Base-by-base conservation (phyloP, 2,329 filamentous ascomycete species). In the Ascosphaera aggregata region DNA sequence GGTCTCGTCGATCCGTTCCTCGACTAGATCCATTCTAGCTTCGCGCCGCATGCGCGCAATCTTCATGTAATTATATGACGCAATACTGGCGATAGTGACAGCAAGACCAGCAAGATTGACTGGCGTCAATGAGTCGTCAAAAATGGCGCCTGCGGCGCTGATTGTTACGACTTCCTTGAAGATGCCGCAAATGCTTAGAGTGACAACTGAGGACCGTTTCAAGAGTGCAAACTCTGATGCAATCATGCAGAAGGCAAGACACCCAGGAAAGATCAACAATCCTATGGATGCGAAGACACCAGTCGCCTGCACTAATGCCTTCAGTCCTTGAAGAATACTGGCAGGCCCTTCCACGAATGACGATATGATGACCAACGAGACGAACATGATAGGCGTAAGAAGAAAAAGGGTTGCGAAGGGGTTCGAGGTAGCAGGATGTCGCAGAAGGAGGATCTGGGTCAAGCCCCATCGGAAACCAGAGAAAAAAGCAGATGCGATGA, bases 141-240 rank as follows among this genome's bases (percentile, higher is more conserved):
- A 98, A 3, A 93, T 73, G 19, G 91, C 56, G 7, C 82, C 79
- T 0, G 86, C 86, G 1, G 82, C 84, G 32, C 73, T 76, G 50
- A 98, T 95, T 11, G 89, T 98, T 40, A 98, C 76, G 32, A 95
- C 89, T 61, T 98, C 89, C 56, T 98, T 98, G 66, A 98, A 95
- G 44, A 98, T 95, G 43, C 89, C 89, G 44, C 85, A 92, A 48
- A 98, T 94, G 39, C 80, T 91, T 36, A 98, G 67, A 0, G 89
- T 95, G 39, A 98, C 89, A 39, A 98, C 89, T 1, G 80, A 91
- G 1, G 86, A 95, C 37, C 89, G 80, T 62, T 94, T 79, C 47
- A 98, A 69, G 44, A 98, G 70, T 39, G 89, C 86, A 54, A 95
- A 98, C 58, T 98, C 89, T 40, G 81, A 85, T 0, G 84, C 74